Base-by-base conservation (phyloP, 2,329 filamentous ascomycete genomes). In the Elsinoe ampelina region DNA sequence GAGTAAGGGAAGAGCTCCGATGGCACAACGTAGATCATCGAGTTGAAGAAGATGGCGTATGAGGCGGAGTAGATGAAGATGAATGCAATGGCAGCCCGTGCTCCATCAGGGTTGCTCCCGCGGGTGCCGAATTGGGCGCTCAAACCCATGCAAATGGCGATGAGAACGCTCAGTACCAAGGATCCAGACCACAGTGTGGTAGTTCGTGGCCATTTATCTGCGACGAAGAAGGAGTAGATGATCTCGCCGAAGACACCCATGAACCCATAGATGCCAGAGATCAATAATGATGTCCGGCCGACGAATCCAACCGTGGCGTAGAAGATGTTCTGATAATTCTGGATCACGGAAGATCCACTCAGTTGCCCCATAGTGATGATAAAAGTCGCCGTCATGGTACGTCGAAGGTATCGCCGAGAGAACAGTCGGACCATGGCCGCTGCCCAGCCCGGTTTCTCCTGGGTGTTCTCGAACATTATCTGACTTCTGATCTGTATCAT, bases 41-140 rank as follows among this genome's bases (percentile, higher is more conserved):
- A 64, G 59, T 72, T 72, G 63, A 72, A 72, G 58, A 72, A 71
- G 19, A 71, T 57, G 5, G 70, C 70, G 59, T 70, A 72, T 7
- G 60, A 62, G 39, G 63, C 61, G 3, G 68, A 71, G 62, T 69
- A 72, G 12, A 72, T 51, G 61, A 72, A 73, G 36, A 72, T 71
- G 59, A 70, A 69, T 0, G 69, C 69, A 32, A 72, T 67, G 0
- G 64, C 69, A 0, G 65, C 70, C 1, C 65, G 63, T 5, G 68
- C 61, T 17, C 69, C 69, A 19, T 57, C 59, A 11, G 38, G 41
- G 20, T 59, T 59, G 26, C 64, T 66, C 17, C 60, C 62, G 8
- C 54, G 54, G n/a, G 58, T 54, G 35, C 61, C 62, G 20, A 60
- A 65, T 35, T 67, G 59, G 3, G 64, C 63, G 54, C 67, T 68